Conservation (phyloP, 2,329 filamentous ascomycete species). For the Aspergillus hortae region DNA sequence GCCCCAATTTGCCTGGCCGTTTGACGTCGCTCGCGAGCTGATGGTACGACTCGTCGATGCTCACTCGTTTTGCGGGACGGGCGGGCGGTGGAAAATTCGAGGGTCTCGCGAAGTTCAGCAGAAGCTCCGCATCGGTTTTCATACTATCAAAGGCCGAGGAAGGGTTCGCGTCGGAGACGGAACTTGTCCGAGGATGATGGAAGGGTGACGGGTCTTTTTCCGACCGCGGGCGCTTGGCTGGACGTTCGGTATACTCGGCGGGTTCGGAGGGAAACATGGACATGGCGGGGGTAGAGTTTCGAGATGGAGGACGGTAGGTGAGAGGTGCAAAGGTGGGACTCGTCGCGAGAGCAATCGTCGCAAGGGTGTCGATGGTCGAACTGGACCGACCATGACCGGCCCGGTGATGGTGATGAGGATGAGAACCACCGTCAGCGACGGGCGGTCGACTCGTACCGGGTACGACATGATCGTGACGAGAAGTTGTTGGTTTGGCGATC, state of each 20-base stretch:
- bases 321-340: slow-evolving; percentile 42
- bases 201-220: slow-evolving; percentile 50
- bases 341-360: slow-evolving; percentile 49
- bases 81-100: slow-evolving; percentile 29
- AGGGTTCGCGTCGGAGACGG: slow-evolving; percentile 28
- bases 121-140: slow-evolving; percentile 47
- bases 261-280: slow-evolving; percentile 29
- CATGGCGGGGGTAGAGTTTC: slow-evolving; percentile 19
- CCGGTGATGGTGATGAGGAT: slow-evolving; percentile 18
- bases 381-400: slow-evolving; percentile 42
- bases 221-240: slow-evolving; percentile 59
- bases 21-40: slow-evolving; percentile 20
- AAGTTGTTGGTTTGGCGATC: slow-evolving; percentile 19
- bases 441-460: slow-evolving; percentile 19
- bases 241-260: slow-evolving; percentile 42
- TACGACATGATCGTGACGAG: slow-evolving; percentile 21
- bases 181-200: slow-evolving; percentile 25
- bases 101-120: slow-evolving; percentile 44
- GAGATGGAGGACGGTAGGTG: slow-evolving; percentile 29
- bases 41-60: slow-evolving; percentile 29
- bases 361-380: slow-evolving; percentile 48
- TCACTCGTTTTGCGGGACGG: slow-evolving; percentile 25
- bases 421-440: slow-evolving; percentile 17
- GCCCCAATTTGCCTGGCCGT: slow-evolving; percentile 20
- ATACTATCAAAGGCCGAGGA: slow-evolving; percentile 36